Evolutionary conservation across 2,329 filamentous ascomycete species (phyloP), one percentile per base, ranked within the genome.

Genomic region (Ophiostoma quercus): DNA sequence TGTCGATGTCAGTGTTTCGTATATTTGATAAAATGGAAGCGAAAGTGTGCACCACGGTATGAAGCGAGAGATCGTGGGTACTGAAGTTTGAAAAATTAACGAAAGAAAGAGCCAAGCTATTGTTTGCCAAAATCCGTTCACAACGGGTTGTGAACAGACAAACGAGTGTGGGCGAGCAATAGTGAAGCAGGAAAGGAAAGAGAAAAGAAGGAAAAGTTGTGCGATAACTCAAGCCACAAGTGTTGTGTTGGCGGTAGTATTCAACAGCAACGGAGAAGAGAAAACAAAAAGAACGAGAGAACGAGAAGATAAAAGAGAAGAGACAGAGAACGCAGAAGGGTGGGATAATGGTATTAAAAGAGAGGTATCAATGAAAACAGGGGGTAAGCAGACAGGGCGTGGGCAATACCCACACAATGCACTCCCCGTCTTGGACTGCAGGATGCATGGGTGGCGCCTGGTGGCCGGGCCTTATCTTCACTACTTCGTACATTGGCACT

Each of bases 351-450:
- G 34, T 34, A 65, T 65, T 65, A 39, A 39, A 68, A 19, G 62
- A 65, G 62, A 65, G 32, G 39, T n/a, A 41, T 19, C 16, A 66
- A 66, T 7, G 8, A 65, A 65, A 51, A 65, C 6, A 19, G 39
- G 62, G 62, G 62, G 62, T 39, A n/a, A 9, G 60, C 34, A 65
- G 29, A 39, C n/a, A 57, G 57, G 57, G 57, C 57, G 60, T 65
- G 29, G n/a, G 19, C 60, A 39, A 37, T 63, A 39, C 39, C 62
- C 62, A 41, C 62, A 65, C 62, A 62, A 62, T 16, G 62, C 62
- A 65, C 22, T 19, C 32, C 19, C 19, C 32, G 22, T 39, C 32
- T 22, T 65, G 19, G 34, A 65, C 60, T 5, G 32, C 34, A 8
- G 39, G 32, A 7, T 65, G 39, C 62, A 39, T 37, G 65, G 32